Conservation (phyloP, 129 eudicot genomes). For the Glebionis coronaria region DNA sequence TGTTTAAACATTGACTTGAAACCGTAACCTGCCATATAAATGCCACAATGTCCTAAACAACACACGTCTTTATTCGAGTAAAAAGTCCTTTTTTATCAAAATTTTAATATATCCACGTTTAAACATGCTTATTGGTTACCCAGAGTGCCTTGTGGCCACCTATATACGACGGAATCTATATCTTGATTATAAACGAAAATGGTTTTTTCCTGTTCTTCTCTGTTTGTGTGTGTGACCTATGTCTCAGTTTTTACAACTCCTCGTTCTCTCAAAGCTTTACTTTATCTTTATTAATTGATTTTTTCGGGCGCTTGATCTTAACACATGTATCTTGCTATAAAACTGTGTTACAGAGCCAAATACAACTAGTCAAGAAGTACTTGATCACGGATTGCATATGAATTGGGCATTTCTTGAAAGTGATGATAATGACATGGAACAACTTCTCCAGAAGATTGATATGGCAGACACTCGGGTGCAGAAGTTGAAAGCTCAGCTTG, state of each 20-base stretch:
- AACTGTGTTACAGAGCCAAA: constrained; percentile 39
- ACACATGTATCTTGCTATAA: constrained; percentile 23
- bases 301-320: constrained; percentile 13
- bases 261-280: not conserved
- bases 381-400: constrained; percentile 36
- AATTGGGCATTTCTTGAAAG: constrained; percentile 48
- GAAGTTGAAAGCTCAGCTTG: constrained; percentile 61
- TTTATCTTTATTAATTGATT: not conserved
- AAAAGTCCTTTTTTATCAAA: too few relatives aligned
- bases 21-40: not conserved
- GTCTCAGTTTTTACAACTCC: not conserved
- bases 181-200: not conserved
- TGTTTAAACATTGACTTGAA: not conserved
- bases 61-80: too few relatives aligned
- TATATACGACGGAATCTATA: not conserved
- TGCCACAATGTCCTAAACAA: too few relatives aligned
- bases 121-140: not conserved
- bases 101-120: too few relatives aligned
- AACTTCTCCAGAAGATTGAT: constrained; percentile 66
- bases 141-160: not conserved
- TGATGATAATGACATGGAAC: constrained; percentile 48
- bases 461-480: constrained; percentile 61
- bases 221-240: not conserved
- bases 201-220: not conserved
- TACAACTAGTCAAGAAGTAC: constrained; percentile 39